phyloP scores from a whole-genome alignment of 2,329 filamentous ascomycete genomes.

The Calonectria ilicicola region DNA sequence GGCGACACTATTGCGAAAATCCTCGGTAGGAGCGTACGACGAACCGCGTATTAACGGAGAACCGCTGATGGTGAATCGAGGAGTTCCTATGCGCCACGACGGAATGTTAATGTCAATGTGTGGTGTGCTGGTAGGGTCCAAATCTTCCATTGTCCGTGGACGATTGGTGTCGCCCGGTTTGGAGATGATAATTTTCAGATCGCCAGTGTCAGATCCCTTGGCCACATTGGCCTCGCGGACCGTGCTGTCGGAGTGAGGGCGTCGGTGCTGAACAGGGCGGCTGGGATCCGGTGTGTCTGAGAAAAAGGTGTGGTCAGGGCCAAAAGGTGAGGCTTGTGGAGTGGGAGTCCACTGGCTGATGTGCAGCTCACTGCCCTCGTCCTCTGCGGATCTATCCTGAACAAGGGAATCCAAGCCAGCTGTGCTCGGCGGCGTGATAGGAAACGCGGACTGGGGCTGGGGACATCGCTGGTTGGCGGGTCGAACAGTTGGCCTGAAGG shows the following conservation, averaged over 20 bases:
- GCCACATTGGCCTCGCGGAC: constrained; percentile 71
- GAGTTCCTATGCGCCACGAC: constrained; percentile 84
- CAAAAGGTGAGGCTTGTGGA: constrained; percentile 51
- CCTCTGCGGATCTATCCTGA: constrained; percentile 40
- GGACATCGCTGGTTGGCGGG: constrained; percentile 72
- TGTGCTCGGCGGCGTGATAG: constrained; percentile 70
- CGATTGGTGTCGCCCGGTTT: constrained; percentile 71
- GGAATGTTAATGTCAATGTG: constrained; percentile 83
- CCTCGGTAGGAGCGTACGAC: constrained; percentile 82
- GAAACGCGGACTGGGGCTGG: constrained; percentile 70
- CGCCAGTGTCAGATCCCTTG: constrained; percentile 71
- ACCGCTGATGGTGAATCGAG: constrained; percentile 81
- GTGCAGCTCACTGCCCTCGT: constrained; percentile 44
- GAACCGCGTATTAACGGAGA: constrained; percentile 84
- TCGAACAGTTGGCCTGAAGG: constrained; percentile 68
- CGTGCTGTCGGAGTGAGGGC: constrained; percentile 83
- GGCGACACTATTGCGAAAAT: constrained; percentile 72
- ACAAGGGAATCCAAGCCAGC: constrained; percentile 64
- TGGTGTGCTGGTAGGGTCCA: constrained; percentile 59
- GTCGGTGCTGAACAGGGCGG: constrained; percentile 59
- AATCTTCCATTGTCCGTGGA: constrained; percentile 73
- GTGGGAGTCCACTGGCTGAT: constrained; percentile 58
- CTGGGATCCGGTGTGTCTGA: constrained; percentile 40
- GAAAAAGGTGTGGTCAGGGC: constrained; percentile 49
- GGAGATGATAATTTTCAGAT: constrained; percentile 85